Percentiles rank a stretch among this genome's conserved stretches.
These are phyloP conservation scores for Calonectria multiphialidica DNA, from an alignment of 2,329 filamentous ascomycete species.

Conservation along the genomic window DNA sequence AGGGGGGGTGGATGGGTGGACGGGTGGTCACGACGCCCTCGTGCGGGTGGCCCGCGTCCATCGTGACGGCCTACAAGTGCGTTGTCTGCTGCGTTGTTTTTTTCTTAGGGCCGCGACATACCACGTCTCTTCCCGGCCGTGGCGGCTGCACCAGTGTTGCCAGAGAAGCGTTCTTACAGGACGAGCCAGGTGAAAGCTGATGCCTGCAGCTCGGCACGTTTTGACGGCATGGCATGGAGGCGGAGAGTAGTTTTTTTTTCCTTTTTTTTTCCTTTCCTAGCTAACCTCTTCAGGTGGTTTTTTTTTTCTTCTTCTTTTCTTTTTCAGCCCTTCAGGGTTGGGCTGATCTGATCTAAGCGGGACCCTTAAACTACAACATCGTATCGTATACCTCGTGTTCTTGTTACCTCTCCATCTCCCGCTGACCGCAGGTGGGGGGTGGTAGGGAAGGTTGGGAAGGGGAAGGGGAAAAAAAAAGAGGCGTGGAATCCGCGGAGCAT, in stretches of 20 bases:
- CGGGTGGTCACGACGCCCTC: neutral
- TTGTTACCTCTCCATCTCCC: too few relatives aligned
- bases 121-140: neutral
- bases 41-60: neutral
- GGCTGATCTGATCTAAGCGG: neutral
- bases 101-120: constrained; percentile 1
- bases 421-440: neutral
- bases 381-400: too few relatives aligned
- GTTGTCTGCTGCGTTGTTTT: neutral
- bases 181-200: neutral
- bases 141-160: neutral
- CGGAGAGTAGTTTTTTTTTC: neutral
- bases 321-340: neutral
- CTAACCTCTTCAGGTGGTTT: neutral
- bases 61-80: neutral
- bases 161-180: neutral
- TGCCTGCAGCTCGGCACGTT: neutral
- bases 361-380: too few relatives aligned
- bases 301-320: neutral
- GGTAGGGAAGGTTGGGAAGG: neutral
- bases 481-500: neutral
- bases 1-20: neutral
- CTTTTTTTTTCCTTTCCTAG: neutral
- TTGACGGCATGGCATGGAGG: neutral
- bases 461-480: neutral